A percentile compares a stretch with the other conserved stretches of the same genome.
These are phyloP conservation scores for Dentipellis fragilis DNA, from an alignment of 768 basidiomycete species.

Conservation along the genomic window DNA sequence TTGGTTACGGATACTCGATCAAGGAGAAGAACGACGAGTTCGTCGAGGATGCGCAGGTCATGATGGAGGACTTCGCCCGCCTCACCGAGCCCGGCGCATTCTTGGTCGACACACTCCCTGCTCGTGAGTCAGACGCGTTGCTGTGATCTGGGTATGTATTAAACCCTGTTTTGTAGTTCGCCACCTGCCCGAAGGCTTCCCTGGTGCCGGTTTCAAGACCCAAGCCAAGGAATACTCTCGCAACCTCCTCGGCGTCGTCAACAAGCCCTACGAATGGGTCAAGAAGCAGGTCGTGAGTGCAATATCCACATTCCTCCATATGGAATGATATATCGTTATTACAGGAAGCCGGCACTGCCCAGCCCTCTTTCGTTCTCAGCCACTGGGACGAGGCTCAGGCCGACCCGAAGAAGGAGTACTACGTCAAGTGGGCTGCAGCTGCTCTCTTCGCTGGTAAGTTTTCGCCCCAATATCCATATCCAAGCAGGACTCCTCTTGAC, in stretches of 20 bases:
- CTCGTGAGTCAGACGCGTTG: constrained; percentile 8
- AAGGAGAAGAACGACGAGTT: constrained; percentile 17
- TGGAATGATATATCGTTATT: neutral
- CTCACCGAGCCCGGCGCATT: constrained; percentile 11
- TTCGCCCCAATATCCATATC: neutral
- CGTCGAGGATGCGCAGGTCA: constrained; percentile 13
- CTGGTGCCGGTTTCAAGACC: constrained; percentile 19
- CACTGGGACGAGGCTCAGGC: neutral
- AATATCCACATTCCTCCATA: neutral
- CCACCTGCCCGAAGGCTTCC: constrained; percentile 23
- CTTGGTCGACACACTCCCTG: constrained; percentile 17
- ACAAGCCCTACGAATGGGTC: constrained; percentile 13
- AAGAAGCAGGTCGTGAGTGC: constrained; percentile 9
- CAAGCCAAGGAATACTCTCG: neutral
- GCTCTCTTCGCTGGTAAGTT: neutral
- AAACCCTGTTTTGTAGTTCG: constrained; percentile 10
- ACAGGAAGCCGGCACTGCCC: neutral
- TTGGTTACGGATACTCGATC: constrained; percentile 21
- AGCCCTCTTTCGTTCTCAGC: neutral
- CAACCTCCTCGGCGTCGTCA: neutral
- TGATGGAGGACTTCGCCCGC: constrained; percentile 4
- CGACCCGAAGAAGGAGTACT: neutral
- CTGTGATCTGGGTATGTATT: neutral
- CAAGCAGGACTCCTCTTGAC: no score
- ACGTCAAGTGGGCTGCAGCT: neutral